Evolutionary conservation across 176 grass and related monocot genomes (phyloP).

Genomic region (Poa annua): DNA sequence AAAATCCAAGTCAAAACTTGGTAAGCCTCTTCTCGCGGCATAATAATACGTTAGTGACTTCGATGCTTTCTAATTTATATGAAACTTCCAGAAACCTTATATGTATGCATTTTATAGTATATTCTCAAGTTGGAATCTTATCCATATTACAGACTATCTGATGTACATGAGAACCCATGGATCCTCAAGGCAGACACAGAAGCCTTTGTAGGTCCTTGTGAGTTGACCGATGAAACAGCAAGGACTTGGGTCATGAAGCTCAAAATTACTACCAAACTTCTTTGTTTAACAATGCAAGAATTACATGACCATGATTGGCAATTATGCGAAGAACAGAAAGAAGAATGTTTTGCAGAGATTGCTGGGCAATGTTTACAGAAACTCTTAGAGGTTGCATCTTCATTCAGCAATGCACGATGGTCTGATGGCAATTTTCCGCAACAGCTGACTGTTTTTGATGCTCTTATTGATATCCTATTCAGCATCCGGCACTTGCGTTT

Average conservation of each 20-base stretch:
- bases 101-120: neutral
- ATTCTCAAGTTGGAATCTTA: slow-evolving; percentile 1
- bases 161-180: neutral
- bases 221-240: neutral
- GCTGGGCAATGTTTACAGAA: neutral
- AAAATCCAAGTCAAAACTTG: too few species aligned
- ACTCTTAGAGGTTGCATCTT: too few species aligned
- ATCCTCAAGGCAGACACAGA: neutral
- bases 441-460: too few species aligned
- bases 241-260: neutral
- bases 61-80: too few species aligned
- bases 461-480: too few species aligned
- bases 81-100: neutral
- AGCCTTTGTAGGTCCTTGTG: neutral
- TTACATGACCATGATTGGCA: neutral
- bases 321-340: too few species aligned
- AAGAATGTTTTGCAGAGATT: neutral
- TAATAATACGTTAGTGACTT: too few species aligned
- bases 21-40: too few species aligned
- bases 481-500: too few species aligned
- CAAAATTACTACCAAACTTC: slow-evolving; percentile 3
- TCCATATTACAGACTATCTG: neutral
- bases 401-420: too few species aligned
- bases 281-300: neutral
- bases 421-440: too few species aligned